These are phyloP conservation scores for Aquanectria penicillioides DNA, from an alignment of 2,329 filamentous ascomycete genomes.

Conservation along the genomic window DNA sequence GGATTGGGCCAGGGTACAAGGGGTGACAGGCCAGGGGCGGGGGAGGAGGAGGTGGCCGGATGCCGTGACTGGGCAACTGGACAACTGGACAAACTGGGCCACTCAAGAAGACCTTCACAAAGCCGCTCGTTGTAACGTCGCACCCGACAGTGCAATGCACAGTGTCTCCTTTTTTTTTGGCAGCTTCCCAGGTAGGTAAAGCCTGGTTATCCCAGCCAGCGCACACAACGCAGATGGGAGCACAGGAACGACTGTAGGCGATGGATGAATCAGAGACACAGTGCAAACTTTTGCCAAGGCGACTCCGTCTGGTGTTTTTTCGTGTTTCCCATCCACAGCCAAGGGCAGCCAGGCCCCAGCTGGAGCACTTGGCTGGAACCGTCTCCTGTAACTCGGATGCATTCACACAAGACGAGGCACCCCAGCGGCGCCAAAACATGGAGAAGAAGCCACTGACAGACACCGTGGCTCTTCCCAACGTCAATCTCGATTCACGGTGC, in stretches of 20 bases:
- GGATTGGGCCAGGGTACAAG: neutral
- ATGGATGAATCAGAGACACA: conserved; percentile 3
- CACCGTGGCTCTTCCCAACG: too few species aligned
- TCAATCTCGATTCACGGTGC: conserved; percentile 6
- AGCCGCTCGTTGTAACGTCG: conserved; percentile 23
- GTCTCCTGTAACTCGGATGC: neutral
- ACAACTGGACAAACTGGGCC: too few species aligned
- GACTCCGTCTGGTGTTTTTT: neutral
- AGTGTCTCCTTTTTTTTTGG: neutral
- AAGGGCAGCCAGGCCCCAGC: neutral
- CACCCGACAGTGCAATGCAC: conserved; percentile 18
- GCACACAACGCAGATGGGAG: neutral
- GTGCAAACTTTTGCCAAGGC: neutral
- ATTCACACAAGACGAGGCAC: neutral
- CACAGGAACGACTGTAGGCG: neutral
- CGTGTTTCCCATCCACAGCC: neutral
- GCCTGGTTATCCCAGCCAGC: conserved; percentile 5
- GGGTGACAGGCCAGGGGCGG: conserved; percentile 14
- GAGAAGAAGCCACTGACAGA: too few species aligned
- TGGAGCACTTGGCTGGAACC: neutral
- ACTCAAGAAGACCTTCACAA: neutral
- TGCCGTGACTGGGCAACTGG: too few species aligned
- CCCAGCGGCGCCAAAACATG: neutral
- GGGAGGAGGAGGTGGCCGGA: neutral
- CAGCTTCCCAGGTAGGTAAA: neutral